Conservation (phyloP, 768 basidiomycete genomes). For the Lactarius evosmus region DNA sequence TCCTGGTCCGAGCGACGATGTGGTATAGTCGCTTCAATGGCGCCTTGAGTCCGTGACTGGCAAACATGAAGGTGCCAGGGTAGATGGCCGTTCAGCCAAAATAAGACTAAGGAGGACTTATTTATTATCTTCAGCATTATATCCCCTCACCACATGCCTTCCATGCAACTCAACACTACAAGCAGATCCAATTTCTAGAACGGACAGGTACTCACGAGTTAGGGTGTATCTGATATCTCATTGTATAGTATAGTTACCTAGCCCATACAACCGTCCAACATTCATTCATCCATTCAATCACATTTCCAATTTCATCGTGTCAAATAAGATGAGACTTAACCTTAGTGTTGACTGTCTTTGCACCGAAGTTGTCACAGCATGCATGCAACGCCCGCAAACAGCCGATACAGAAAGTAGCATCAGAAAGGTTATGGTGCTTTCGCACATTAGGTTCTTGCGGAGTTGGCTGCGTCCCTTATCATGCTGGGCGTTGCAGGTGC, state of each 20-base stretch:
- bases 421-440: background rate
- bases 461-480: background rate
- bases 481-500: background rate
- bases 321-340: background rate
- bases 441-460: background rate
- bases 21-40: background rate
- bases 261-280: background rate
- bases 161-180: background rate
- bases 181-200: background rate
- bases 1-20: background rate
- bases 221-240: background rate
- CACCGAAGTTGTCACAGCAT: background rate
- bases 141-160: background rate
- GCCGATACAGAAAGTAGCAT: background rate
- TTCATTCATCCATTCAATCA: background rate
- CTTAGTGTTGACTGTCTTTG: background rate
- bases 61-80: no score
- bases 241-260: background rate
- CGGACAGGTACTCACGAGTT: background rate
- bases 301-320: background rate
- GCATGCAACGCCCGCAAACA: background rate
- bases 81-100: background rate
- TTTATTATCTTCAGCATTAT: background rate
- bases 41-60: no score
- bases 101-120: background rate